Conservation (phyloP, 2,329 filamentous ascomycete genomes). For the Penicillium crustosum region DNA sequence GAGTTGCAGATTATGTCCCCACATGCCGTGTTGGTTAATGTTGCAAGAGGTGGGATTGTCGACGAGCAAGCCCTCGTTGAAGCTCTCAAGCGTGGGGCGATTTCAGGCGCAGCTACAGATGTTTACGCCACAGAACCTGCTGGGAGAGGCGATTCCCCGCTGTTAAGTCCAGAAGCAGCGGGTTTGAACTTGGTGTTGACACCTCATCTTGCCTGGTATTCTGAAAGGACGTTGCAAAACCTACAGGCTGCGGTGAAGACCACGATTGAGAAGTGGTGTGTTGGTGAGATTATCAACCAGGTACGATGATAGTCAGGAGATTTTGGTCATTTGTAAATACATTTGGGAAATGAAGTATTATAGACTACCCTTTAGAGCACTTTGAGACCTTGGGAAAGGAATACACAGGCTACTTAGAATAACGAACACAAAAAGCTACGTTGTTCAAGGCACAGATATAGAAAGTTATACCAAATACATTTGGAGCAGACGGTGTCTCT, state of each 20-base stretch:
- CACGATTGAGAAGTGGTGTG: slow-evolving; percentile 13
- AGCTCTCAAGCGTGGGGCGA: slow-evolving; percentile 45
- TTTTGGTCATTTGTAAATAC: background rate
- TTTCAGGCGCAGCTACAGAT: slow-evolving; percentile 52
- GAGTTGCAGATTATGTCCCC: slow-evolving; percentile 46
- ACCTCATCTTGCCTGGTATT: slow-evolving; percentile 57
- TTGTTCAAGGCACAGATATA: background rate
- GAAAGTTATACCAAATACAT: background rate
- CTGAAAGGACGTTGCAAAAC: slow-evolving; percentile 49
- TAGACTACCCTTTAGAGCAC: background rate
- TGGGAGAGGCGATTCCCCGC: slow-evolving; percentile 43
- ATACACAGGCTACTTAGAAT: background rate
- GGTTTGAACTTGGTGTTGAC: slow-evolving; percentile 51
- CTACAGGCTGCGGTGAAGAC: slow-evolving; percentile 32
- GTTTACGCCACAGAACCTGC: slow-evolving; percentile 47
- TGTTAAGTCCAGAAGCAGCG: slow-evolving; percentile 40
- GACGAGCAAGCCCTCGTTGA: slow-evolving; percentile 49
- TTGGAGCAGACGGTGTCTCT: background rate
- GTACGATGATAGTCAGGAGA: background rate
- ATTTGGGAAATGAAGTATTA: background rate
- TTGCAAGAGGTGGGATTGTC: slow-evolving; percentile 52
- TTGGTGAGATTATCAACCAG: slow-evolving; percentile 12
- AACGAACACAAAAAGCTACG: background rate
- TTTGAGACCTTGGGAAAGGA: background rate
- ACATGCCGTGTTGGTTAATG: slow-evolving; percentile 49